Base-by-base conservation (phyloP, 768 basidiomycete genomes). In the Mrakia blollopis region DNA sequence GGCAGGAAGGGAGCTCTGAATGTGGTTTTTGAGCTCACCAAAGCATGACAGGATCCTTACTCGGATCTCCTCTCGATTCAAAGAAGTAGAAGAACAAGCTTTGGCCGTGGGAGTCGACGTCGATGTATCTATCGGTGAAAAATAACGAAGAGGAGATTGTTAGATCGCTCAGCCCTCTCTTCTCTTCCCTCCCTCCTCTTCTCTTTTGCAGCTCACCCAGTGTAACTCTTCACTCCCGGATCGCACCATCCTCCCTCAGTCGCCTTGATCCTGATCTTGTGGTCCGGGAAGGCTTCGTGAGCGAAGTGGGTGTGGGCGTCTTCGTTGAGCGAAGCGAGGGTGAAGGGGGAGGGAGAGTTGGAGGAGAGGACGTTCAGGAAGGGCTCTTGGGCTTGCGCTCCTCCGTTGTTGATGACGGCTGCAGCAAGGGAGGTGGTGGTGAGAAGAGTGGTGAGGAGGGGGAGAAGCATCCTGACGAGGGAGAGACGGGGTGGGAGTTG, bases 61-160 rank as follows among this genome's bases (percentile, higher is more conserved):
- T 62, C 4, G 79, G 79, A n/a, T 77, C 47, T 11, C 52, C 23
- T 18, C 80, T n/a, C 23, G 50, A 61, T 62, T 77, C 72, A 57
- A 80, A 80, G 73, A 73, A 80, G 76, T 79, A 75, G 37, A 75
- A 74, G 54, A 72, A 74, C 16, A 71, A 28, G 28, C 54, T 28
- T 28, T 63, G 35, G 23, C 74, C 76, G 57, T 71, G 72, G 23
- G 28, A 50, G 50, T 77, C 77, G 73, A 73, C 72, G 76, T 79
- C 80, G 54, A 80, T 57, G 75, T 80, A 80, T 25, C 79, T 52
- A 23, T 25, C 14, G n/a, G 35, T 39, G 21, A n/a, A 25, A 30
- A 9, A 30, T 3, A 47, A 37, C n/a, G 47, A 14, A 35, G 37
- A 32, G 21, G 61, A 50, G 73, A 32, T n/a, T 21, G 28, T 28